Evolutionary conservation across 495 filamentous ascomycete species (phyloP).

Genomic region (Ramalina intermedia): DNA sequence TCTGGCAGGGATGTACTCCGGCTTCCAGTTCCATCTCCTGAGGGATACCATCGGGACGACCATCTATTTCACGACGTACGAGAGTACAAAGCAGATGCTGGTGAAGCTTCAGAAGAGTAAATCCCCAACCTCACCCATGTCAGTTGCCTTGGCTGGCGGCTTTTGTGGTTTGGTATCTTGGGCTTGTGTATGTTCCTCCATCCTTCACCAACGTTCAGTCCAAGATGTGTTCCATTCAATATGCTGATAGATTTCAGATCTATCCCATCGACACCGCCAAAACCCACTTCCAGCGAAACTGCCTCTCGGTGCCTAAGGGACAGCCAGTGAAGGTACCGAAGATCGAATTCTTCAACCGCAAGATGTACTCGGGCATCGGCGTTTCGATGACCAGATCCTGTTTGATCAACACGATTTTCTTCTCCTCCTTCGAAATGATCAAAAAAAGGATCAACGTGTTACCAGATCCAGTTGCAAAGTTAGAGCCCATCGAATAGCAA

Average conservation of each 20-base stretch:
- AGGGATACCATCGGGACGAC: constrained; percentile 68
- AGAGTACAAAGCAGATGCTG: constrained; percentile 63
- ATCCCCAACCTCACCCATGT: constrained; percentile 54
- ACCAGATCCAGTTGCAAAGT: constrained; percentile 1
- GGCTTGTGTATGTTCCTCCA: constrained; percentile 48
- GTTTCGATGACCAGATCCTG: constrained; percentile 67
- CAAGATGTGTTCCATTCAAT: constrained; percentile 8
- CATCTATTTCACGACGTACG: constrained; percentile 78
- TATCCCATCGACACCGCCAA: constrained; percentile 76
- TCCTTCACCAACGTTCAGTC: background rate
- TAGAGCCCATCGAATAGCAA: too few relatives aligned
- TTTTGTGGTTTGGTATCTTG: constrained; percentile 70
- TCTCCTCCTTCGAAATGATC: constrained; percentile 15
- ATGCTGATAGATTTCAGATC: constrained; percentile 25
- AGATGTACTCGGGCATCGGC: constrained; percentile 63
- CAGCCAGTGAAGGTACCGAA: constrained; percentile 44
- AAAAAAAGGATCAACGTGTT: constrained; percentile 17
- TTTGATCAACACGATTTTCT: constrained; percentile 16
- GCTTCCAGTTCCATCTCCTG: constrained; percentile 63
- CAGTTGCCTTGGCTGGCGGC: constrained; percentile 60
- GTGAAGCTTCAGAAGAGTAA: constrained; percentile 52
- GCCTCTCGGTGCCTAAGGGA: constrained; percentile 50
- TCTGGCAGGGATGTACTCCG: constrained; percentile 57
- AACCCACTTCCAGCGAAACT: constrained; percentile 68
- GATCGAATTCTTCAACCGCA: constrained; percentile 55